These are phyloP conservation scores for Trichoderma gracile DNA, from an alignment of 2,329 filamentous ascomycete genomes.

Conservation along the genomic window DNA sequence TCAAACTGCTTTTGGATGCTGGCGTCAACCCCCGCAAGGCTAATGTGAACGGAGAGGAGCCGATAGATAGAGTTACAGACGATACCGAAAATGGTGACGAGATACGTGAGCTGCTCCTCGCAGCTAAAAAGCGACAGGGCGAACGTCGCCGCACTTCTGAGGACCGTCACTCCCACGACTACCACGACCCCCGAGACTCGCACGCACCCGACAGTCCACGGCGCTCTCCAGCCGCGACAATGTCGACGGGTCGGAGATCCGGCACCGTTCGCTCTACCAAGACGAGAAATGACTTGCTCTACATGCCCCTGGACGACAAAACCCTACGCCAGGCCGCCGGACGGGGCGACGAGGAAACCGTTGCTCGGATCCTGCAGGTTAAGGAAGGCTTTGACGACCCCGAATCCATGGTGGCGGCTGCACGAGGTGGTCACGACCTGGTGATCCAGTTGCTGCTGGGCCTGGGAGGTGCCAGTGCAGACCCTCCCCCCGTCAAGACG, in stretches of 20 bases:
- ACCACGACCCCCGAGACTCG: slow-evolving; percentile 51
- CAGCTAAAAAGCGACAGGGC: slow-evolving; percentile 56
- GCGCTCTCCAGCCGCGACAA: slow-evolving; percentile 51
- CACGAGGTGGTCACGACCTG: slow-evolving; percentile 85
- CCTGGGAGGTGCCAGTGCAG: slow-evolving; percentile 64
- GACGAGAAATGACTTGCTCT: slow-evolving; percentile 63
- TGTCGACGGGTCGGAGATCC: slow-evolving; percentile 49
- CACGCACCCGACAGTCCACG: slow-evolving; percentile 61
- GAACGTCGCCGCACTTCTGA: slow-evolving; percentile 59
- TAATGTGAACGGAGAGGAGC: slow-evolving; percentile 90
- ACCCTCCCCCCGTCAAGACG: slow-evolving; percentile 65
- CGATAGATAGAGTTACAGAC: slow-evolving; percentile 76
- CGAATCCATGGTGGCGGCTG: slow-evolving; percentile 85
- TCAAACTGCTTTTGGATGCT: slow-evolving; percentile 78
- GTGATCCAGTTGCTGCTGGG: slow-evolving; percentile 78
- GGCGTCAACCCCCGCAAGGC: slow-evolving; percentile 90
- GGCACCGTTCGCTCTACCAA: slow-evolving; percentile 62
- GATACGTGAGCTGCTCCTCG: slow-evolving; percentile 69
- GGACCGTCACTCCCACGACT: slow-evolving; percentile 53
- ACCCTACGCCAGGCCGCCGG: slow-evolving; percentile 61
- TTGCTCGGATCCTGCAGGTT: slow-evolving; percentile 61
- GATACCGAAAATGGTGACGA: slow-evolving; percentile 77
- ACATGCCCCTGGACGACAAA: slow-evolving; percentile 64
- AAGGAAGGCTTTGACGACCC: slow-evolving; percentile 69
- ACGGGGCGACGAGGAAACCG: slow-evolving; percentile 62